Base-by-base conservation (phyloP, 768 basidiomycete genomes). In the Trametes meyenii region DNA sequence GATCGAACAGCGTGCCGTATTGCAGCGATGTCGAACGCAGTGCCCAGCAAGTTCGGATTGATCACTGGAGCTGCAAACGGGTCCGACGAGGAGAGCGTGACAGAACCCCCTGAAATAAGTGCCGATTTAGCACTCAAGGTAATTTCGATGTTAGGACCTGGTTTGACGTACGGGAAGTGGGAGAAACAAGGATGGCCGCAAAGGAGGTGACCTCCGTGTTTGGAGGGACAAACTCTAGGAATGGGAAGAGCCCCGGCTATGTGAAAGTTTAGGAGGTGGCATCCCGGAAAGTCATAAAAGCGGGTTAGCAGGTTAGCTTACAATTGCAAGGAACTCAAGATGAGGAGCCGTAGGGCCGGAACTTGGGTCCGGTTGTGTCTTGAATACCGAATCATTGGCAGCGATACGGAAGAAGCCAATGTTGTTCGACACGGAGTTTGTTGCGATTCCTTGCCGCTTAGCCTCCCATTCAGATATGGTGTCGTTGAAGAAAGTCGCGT, bases 1-100 rank as follows among this genome's bases (percentile, higher is more conserved):
- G 56, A 16, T 21, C 62, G 48, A 1, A 69, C 23, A 5, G 60
- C 64, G 39, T 69, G 51, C 42, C 67, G 62, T 46, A 76, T 61
- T 39, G 74, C 66, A 36, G 56, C 58, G 38, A 72, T 44, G 60
- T 78, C 77, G 58, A 65, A 69, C 2, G 50, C 14, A n/a, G 46
- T 58, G n/a, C 60, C 55, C 29, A 75, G 73, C 60, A 63, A 62
- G 39, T 50, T 57, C 6, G 70, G 69, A 60, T 74, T 64, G 51
- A 74, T 71, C 13, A 64, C n/a, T 1, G 73, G 73, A 8, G 36
- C 26, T 26, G 57, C 66, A 57, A 72, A 71, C 0, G 72, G 68
- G 55, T 71, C 61, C 14, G 55, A 53, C 0, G 70, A 71, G 21
- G 61, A 49, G 24, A 74, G 68, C 7, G 62, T 67, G 13, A 74